phyloP scores from a whole-genome alignment of 1,284 basidiomycete species.

The Cryptococcus maquisensis region DNA sequence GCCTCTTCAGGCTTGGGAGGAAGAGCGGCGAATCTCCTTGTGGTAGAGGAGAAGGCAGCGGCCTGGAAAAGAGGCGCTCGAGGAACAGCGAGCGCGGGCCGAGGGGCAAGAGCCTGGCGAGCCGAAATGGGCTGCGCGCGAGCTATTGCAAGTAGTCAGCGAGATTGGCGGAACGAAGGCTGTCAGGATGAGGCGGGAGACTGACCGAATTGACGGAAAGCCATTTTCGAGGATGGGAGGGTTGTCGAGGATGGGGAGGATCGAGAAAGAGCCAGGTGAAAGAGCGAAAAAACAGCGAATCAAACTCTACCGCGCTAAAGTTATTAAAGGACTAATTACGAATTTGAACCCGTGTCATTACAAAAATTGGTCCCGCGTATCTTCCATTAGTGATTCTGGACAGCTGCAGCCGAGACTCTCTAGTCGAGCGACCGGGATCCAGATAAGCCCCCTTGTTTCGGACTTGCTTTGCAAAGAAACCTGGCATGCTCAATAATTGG shows the following conservation, averaged over 20 bases:
- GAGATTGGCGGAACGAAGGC: background rate
- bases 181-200: conserved; percentile 3
- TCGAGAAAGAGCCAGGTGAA: background rate
- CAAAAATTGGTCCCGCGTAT: too few species aligned
- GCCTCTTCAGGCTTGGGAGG: conserved; percentile 5
- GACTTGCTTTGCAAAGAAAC: too few species aligned
- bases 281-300: background rate
- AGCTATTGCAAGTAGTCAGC: conserved; percentile 16
- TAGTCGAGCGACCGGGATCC: too few species aligned
- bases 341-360: too few species aligned
- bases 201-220: conserved; percentile 39
- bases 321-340: too few species aligned
- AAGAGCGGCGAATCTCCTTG: conserved; percentile 3
- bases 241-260: background rate
- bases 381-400: too few species aligned
- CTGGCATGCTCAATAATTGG: too few species aligned
- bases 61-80: conserved; percentile 1
- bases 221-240: conserved; percentile 22
- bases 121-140: conserved; percentile 25
- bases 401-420: too few species aligned
- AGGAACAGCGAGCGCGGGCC: conserved; percentile 7
- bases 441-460: too few species aligned
- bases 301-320: too few species aligned
- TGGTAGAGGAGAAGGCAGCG: conserved; percentile 14
- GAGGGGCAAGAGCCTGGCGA: conserved; percentile 21